Conservation (phyloP, 768 basidiomycete species). For the Termitomyces sp. region DNA sequence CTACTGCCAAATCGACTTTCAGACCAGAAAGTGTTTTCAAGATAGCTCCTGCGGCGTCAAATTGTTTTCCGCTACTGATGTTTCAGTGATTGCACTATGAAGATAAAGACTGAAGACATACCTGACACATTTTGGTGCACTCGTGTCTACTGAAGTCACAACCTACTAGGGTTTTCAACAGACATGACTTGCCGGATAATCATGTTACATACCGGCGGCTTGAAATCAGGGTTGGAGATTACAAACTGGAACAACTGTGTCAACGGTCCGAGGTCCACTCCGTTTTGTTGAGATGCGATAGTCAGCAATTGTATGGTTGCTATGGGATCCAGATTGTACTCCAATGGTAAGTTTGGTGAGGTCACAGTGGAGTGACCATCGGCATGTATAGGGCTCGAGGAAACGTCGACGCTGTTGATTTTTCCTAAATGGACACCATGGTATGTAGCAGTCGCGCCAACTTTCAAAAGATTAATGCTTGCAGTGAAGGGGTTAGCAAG, state of each 20-base stretch:
- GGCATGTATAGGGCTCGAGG: slow-evolving; percentile 57
- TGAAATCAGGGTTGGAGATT: slow-evolving; percentile 45
- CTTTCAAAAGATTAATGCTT: slow-evolving; percentile 58
- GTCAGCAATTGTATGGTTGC: slow-evolving; percentile 58
- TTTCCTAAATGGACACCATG: slow-evolving; percentile 54
- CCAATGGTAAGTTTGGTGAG: slow-evolving; percentile 55
- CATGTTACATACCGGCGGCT: slow-evolving; percentile 45
- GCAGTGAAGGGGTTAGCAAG: slow-evolving; percentile 73
- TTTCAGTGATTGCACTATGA: slow-evolving; percentile 1
- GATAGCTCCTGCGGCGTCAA: slow-evolving; percentile 59
- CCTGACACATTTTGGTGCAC: slow-evolving; percentile 59
- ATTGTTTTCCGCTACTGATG: slow-evolving; percentile 57
- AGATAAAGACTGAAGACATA: slow-evolving; percentile 20
- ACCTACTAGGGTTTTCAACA: slow-evolving; percentile 35
- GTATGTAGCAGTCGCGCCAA: slow-evolving; percentile 55
- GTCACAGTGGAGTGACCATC: slow-evolving; percentile 57
- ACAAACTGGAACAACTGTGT: slow-evolving; percentile 54
- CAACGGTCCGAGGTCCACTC: slow-evolving; percentile 62
- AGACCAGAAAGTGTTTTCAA: slow-evolving; percentile 60
- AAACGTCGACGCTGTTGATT: slow-evolving; percentile 55
- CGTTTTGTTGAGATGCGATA: slow-evolving; percentile 48
- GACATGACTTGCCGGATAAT: neutral
- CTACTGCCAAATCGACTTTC: slow-evolving; percentile 54
- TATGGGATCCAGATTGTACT: slow-evolving; percentile 64
- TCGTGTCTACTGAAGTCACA: slow-evolving; percentile 51